phyloP scores from a whole-genome alignment of 257 asterid genomes.

The Fraxinus anomala region DNA sequence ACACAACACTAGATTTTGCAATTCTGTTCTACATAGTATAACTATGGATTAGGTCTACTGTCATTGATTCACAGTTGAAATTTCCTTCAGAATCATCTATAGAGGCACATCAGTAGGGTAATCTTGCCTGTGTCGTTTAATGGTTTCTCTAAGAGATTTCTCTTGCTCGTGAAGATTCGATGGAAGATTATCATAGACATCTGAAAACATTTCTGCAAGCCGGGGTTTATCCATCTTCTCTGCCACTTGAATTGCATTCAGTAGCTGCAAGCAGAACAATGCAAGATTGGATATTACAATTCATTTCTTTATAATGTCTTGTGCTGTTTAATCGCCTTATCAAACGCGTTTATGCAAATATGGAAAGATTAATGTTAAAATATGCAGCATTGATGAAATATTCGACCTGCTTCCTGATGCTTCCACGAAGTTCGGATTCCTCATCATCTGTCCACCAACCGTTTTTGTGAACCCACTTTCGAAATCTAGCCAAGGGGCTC shows the following conservation, averaged over 20 bases:
- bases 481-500: conserved; percentile 60
- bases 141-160: conserved; percentile 56
- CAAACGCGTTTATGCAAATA: too few relatives aligned
- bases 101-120: conserved; percentile 80
- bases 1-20: background rate
- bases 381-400: background rate
- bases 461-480: conserved; percentile 70
- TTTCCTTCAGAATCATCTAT: conserved; percentile 23
- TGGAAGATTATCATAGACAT: conserved; percentile 66
- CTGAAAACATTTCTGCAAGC: conserved; percentile 58
- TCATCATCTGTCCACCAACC: conserved; percentile 86
- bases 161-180: conserved; percentile 72
- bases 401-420: conserved; percentile 63
- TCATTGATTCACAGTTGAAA: background rate
- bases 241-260: conserved; percentile 76
- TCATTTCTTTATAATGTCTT: background rate
- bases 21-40: background rate
- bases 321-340: too few relatives aligned
- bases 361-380: background rate
- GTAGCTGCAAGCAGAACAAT: conserved; percentile 38
- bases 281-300: background rate
- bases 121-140: conserved; percentile 60
- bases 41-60: background rate
- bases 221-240: conserved; percentile 61
- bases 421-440: conserved; percentile 55